Percentiles rank a stretch among this genome's conserved stretches.
Conservation (phyloP, 2,329 filamentous ascomycete genomes). For the Dryadomyces quercivorus region DNA sequence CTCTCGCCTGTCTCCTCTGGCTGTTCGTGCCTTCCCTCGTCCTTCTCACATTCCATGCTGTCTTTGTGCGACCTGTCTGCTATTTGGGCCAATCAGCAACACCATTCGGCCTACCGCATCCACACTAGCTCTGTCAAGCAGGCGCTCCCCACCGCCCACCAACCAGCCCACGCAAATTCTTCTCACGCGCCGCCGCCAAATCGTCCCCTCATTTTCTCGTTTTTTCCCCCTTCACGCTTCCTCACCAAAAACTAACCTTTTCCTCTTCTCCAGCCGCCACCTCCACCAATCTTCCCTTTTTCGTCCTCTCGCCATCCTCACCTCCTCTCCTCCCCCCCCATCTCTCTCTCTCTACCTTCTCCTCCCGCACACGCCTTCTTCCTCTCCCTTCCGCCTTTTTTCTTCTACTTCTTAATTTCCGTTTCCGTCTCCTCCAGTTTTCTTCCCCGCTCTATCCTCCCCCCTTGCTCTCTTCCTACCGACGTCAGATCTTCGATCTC, state of each 20-base stretch:
- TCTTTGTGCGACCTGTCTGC: background rate
- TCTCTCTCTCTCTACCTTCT: slow-evolving; percentile 9
- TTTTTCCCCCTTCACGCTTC: slow-evolving; percentile 3
- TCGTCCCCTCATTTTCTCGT: slow-evolving; percentile 3
- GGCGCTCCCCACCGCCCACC: slow-evolving; percentile 2
- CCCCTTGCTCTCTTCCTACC: slow-evolving; percentile 3
- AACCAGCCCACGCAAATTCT: slow-evolving; percentile 5
- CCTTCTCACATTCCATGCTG: background rate
- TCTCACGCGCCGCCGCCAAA: slow-evolving; percentile 5
- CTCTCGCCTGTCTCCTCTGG: background rate
- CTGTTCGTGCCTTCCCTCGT: background rate
- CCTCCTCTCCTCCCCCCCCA: slow-evolving; percentile 5
- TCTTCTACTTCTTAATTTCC: slow-evolving; percentile 7
- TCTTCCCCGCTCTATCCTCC: slow-evolving; percentile 1
- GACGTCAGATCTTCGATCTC: background rate
- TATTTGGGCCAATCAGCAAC: slow-evolving; percentile 1
- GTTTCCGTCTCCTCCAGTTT: slow-evolving; percentile 11
- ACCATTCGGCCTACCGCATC: background rate
- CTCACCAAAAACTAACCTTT: background rate
- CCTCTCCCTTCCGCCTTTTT: slow-evolving; percentile 4
- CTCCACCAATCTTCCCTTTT: background rate
- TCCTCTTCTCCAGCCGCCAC: background rate
- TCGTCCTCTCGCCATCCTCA: background rate
- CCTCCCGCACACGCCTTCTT: slow-evolving; percentile 8
- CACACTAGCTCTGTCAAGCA: slow-evolving; percentile 1